These are phyloP conservation scores for Fraxinus dipetala DNA, from an alignment of 305 asterid species.

Conservation along the genomic window DNA sequence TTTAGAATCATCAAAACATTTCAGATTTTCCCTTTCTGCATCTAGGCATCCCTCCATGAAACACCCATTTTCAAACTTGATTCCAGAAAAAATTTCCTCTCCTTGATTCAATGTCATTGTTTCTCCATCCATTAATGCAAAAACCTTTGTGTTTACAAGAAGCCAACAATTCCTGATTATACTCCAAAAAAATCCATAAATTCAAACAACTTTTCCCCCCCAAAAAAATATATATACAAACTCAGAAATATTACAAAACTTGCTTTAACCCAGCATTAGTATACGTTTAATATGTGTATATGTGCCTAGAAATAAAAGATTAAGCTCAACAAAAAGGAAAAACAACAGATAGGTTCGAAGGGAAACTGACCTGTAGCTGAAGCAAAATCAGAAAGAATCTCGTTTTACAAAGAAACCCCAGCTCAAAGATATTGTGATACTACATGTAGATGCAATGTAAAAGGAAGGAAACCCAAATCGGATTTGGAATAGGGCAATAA, in stretches of 20 bases:
- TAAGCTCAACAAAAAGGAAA: neutral
- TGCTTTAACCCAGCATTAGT: neutral
- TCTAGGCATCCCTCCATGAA: slow-evolving; percentile 25
- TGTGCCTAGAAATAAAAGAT: neutral
- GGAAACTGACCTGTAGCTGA: neutral
- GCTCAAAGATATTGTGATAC: neutral
- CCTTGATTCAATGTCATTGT: slow-evolving; percentile 43
- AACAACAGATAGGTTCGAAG: neutral
- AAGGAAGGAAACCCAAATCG: neutral
- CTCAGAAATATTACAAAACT: neutral
- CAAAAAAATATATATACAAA: neutral
- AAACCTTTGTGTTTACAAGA: slow-evolving; percentile 16
- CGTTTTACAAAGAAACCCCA: neutral
- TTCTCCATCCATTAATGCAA: slow-evolving; percentile 3
- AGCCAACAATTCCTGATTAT: slow-evolving; percentile 11
- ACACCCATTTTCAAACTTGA: slow-evolving; percentile 31
- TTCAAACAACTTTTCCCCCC: slow-evolving; percentile 16
- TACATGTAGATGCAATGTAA: neutral
- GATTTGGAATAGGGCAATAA: neutral
- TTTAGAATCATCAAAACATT: slow-evolving; percentile 29
- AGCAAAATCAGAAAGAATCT: neutral
- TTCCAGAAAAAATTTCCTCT: slow-evolving; percentile 27
- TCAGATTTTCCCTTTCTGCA: slow-evolving; percentile 9
- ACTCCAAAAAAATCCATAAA: slow-evolving; percentile 17
- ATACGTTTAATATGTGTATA: neutral